Evolutionary conservation across 768 basidiomycete genomes (phyloP).

Genomic region (Strobilomyces confusus): DNA sequence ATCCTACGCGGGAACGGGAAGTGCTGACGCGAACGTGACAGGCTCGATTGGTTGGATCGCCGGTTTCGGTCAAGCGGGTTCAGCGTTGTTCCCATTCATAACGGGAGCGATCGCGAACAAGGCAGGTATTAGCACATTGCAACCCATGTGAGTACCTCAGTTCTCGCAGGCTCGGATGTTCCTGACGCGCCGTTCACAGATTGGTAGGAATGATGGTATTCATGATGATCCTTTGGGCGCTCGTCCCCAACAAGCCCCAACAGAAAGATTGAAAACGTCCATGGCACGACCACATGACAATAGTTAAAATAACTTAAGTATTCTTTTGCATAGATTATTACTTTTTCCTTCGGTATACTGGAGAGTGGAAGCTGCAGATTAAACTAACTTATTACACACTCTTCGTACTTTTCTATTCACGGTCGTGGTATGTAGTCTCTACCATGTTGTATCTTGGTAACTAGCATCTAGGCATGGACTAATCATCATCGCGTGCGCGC

Average conservation of each 20-base stretch:
- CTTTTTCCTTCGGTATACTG: too few relatives aligned
- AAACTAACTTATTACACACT: too few relatives aligned
- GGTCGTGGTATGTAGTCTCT: too few relatives aligned
- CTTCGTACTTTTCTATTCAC: too few relatives aligned
- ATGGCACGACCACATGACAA: too few relatives aligned
- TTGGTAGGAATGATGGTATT: conserved; percentile 40
- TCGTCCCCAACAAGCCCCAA: conserved; percentile 32
- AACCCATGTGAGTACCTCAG: conserved; percentile 28
- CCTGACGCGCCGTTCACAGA: conserved; percentile 7
- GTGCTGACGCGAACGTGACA: conserved; percentile 6
- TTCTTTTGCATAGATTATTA: too few relatives aligned
- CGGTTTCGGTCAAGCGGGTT: conserved; percentile 68
- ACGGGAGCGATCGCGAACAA: conserved; percentile 57
- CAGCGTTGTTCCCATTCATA: conserved; percentile 67
- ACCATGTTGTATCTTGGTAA: too few relatives aligned
- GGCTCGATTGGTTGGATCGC: conserved; percentile 67
- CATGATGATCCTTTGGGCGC: conserved; percentile 39
- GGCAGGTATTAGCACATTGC: conserved; percentile 45
- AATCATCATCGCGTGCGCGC: too few relatives aligned
- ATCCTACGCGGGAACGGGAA: not conserved
- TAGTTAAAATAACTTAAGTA: too few relatives aligned
- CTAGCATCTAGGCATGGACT: too few relatives aligned
- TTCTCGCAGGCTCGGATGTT: not conserved
- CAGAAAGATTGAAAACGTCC: too few relatives aligned
- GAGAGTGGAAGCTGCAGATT: too few relatives aligned